Percentiles rank a stretch among this genome's conserved stretches.
Conservation (phyloP, 345 rosid genomes). For the Eucalyptus guilfoylei region DNA sequence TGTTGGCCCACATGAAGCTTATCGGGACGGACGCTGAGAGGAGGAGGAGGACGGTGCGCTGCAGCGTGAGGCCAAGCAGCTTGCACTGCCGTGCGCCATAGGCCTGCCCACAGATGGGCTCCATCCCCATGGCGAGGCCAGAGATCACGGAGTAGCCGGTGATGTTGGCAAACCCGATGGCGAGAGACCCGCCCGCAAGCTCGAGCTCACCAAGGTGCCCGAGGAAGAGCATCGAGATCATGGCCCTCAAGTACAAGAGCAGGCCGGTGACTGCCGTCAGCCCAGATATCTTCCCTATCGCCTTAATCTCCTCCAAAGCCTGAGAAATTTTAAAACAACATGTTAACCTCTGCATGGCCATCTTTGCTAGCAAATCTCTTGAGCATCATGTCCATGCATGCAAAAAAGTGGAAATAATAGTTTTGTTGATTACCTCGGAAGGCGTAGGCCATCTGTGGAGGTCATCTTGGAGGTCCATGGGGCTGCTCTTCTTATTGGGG, state of each 20-base stretch:
- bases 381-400: neutral
- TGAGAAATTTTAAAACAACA: neutral
- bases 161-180: conserved; percentile 91
- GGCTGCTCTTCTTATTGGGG: conserved; percentile 11
- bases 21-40: conserved; percentile 76
- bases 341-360: neutral
- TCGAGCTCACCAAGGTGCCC: conserved; percentile 91
- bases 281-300: conserved; percentile 80
- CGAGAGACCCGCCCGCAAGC: conserved; percentile 92
- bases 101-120: conserved; percentile 97
- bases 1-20: conserved; percentile 74
- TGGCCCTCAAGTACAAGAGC: conserved; percentile 73
- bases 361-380: neutral
- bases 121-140: conserved; percentile 99
- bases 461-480: conserved; percentile 1
- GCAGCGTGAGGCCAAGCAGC: conserved; percentile 84
- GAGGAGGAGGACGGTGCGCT: conserved; percentile 87
- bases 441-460: conserved; percentile 72
- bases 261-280: conserved; percentile 80
- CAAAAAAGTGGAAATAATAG: neutral
- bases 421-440: conserved; percentile 37
- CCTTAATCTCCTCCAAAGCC: conserved; percentile 76
- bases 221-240: conserved; percentile 96
- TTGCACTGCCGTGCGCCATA: conserved; percentile 88
- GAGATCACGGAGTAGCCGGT: conserved; percentile 96